Base-by-base conservation (phyloP, 164 flowering plant genomes). In the Dillenia suffruticosa region DNA sequence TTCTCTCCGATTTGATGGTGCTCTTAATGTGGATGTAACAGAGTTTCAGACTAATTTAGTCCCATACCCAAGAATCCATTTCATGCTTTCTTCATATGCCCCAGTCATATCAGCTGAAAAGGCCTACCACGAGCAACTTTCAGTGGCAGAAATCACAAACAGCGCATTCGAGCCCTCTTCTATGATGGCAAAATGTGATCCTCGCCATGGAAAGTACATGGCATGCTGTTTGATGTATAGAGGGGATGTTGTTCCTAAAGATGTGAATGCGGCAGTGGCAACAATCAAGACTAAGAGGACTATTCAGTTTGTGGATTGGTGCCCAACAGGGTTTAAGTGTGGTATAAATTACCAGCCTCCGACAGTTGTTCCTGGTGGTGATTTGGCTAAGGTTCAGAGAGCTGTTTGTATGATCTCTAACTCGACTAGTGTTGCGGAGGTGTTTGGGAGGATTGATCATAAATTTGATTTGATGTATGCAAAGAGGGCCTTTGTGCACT, bases 241-340 rank as follows among this genome's bases (percentile, higher is more conserved):
- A 26, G 90, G 90, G 10, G 90, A 83, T 56, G 87, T 85, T n/a
- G 90, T 85, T 50, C 90, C 87, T 0, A 84, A 85, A 63, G 90
- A 85, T 49, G 89, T 84, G 57, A 82, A 84, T 57, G 84, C 89
- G 2, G 89, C 89, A 2, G 89, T 84, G 17, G 85, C 79, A 32
- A 77, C 83, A 0, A 84, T 84, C 70, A 84, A 84, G 75, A 84
- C 86, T 5, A 84, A 82, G 76, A 74, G 89, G 68, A 84, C 89
- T 4, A 82, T 84, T 15, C 87, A 84, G 68, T 84, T 84, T 57
- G 88, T 83, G n/a, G 85, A 83, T 44, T 81, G 83, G 85, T 81
- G 83, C 65, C 83, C 84, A 10, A 82, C 87, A 16, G 85, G 88
- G 15, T 83, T 83, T 71, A 83, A 83, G 69, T 83, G 88, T 46